Evolutionary conservation across 805 yeast genomes (phyloP).

Genomic region (Nakazawaea anatomiae): DNA sequence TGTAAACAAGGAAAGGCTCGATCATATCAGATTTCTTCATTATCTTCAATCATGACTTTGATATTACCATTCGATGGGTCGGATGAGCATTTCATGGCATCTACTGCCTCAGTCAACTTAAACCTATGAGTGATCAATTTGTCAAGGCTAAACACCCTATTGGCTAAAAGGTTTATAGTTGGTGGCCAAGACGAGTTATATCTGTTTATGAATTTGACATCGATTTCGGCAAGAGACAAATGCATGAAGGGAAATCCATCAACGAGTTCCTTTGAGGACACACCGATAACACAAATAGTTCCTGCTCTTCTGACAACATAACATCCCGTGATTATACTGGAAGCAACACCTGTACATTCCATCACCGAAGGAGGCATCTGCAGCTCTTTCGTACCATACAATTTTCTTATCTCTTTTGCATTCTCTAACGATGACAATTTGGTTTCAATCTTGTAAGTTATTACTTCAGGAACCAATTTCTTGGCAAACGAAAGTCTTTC

Average conservation of each 20-base stretch:
- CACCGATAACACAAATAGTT: constrained; percentile 42
- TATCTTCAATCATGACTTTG: constrained; percentile 41
- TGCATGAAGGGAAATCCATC: constrained; percentile 52
- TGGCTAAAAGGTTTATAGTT: constrained; percentile 41
- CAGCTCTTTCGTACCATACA: constrained; percentile 30
- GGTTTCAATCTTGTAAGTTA: constrained; percentile 35
- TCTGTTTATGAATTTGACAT: constrained; percentile 45
- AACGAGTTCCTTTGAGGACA: constrained; percentile 35
- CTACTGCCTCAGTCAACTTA: constrained; percentile 37
- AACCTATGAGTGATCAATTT: constrained; percentile 44
- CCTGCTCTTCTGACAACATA: constrained; percentile 44
- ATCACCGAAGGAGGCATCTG: constrained; percentile 37
- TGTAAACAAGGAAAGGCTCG: not conserved
- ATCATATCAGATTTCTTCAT: not conserved
- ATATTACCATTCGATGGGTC: constrained; percentile 39
- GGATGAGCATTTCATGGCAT: constrained; percentile 34
- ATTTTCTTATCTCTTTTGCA: constrained; percentile 29
- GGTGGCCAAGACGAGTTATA: constrained; percentile 55
- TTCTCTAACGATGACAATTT: constrained; percentile 27
- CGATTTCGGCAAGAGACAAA: constrained; percentile 45
- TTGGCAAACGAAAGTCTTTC: constrained; percentile 42
- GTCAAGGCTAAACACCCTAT: constrained; percentile 37
- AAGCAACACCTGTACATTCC: constrained; percentile 52
- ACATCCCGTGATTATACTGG: constrained; percentile 39
- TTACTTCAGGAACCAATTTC: constrained; percentile 37